Base-by-base conservation (phyloP, 2,329 filamentous ascomycete genomes). In the Arthrinium puccinioides region DNA sequence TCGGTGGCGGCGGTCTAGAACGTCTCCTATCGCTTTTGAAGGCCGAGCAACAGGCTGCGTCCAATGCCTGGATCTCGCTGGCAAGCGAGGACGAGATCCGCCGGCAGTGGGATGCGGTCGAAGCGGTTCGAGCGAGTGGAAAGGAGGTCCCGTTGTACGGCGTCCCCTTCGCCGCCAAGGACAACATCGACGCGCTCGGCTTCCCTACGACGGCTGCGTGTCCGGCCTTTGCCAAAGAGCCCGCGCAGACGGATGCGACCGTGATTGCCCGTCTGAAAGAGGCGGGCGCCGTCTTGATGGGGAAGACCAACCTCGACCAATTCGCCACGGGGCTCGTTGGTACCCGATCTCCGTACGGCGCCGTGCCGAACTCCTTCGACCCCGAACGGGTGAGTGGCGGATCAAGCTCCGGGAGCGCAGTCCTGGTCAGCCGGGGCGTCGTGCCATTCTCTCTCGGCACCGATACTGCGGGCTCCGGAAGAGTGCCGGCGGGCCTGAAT, bases 321-420 rank as follows among this genome's bases (percentile, higher is more conserved):
- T 67, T 82, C 6, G 77, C 76, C 1, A 80, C 77, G 1, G 77
- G 78, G 0, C 63, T 82, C 4, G 74, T 72, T 6, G 78, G 77
- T 8, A 76, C 73, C 8, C 67, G 78, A 21, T 77, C 72, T 3
- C 75, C 76, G 0, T 77, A 72, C 39, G 77, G 77, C 3, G 68
- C 64, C 15, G 69, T 74, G 1, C 62, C 69, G 16, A 76, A 72
- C 38, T 61, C 74, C 0, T 76, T 67, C 45, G 66, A 46, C 51
- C 61, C 48, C 31, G 37, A 35, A 10, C 50, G 46, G 13, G 52
- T 62, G 39, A 57, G 56, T 14, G 75, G 75, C 4, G 76, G 76
- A 2, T 77, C 73, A 2, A 76, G 71, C 23, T 74, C 70, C n/a
- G 76, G 75, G 5, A 74, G 66, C 28, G 66, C 68, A 7, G 70